These are phyloP conservation scores for Luzula sylvatica DNA, from an alignment of 176 grass and related monocot genomes.

Conservation along the genomic window DNA sequence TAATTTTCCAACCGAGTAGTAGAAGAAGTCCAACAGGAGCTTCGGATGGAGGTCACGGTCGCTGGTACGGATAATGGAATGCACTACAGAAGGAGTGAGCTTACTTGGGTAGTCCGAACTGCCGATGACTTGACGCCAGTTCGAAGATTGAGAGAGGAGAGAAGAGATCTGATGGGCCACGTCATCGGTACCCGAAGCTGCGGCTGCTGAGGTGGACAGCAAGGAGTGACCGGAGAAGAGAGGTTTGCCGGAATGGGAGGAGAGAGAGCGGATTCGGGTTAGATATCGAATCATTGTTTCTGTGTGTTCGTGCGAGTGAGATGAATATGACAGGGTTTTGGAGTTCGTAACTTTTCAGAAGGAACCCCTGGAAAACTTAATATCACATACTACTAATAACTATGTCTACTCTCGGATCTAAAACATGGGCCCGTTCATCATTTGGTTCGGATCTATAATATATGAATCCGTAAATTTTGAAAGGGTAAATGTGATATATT, in stretches of 20 bases:
- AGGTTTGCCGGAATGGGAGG: neutral
- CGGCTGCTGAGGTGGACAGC: neutral
- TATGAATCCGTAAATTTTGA: too few relatives aligned
- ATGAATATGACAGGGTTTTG: too few relatives aligned
- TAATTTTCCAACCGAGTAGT: conserved; percentile 38
- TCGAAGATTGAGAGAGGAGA: conserved; percentile 31
- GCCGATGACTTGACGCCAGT: conserved; percentile 48
- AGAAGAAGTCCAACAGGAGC: conserved; percentile 63
- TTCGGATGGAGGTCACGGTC: conserved; percentile 19
- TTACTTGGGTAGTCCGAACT: conserved; percentile 33
- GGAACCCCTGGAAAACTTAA: too few relatives aligned
- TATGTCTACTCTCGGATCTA: too few relatives aligned
- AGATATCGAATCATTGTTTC: too few relatives aligned
- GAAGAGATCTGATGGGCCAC: conserved; percentile 33
- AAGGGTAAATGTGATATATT: too few relatives aligned
- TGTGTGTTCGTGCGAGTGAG: too few relatives aligned
- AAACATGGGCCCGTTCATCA: too few relatives aligned
- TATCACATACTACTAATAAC: too few relatives aligned
- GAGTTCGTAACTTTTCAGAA: too few relatives aligned
- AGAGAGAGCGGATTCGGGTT: neutral
- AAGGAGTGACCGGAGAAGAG: neutral
- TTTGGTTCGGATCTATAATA: too few relatives aligned
- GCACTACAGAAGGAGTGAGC: conserved; percentile 27
- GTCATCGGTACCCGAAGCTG: conserved; percentile 20
- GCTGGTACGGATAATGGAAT: conserved; percentile 9